Conservation (phyloP, 768 basidiomycete genomes). For the Mrakia frigida region DNA sequence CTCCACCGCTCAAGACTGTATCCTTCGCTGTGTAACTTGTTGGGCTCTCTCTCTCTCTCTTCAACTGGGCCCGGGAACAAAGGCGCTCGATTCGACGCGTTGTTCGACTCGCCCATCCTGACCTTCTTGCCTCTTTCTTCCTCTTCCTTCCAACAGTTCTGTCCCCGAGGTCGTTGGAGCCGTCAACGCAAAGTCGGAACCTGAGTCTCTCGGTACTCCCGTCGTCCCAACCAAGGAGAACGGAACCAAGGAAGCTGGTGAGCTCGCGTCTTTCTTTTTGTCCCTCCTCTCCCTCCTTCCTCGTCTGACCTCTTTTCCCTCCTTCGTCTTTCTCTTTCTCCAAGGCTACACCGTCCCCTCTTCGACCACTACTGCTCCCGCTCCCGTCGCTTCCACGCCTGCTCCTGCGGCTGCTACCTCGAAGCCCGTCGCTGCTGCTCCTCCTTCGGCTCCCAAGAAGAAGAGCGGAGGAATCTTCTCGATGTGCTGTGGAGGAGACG, state of each 20-base stretch:
- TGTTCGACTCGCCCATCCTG: neutral
- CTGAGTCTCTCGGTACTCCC: neutral
- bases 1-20: too few species aligned
- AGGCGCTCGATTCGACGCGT: neutral
- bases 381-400: neutral
- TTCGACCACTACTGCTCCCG: neutral
- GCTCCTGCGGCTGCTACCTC: neutral
- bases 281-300: neutral
- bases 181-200: neutral
- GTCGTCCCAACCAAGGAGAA: neutral
- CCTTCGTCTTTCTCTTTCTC: neutral
- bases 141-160: neutral
- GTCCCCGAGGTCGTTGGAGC: neutral
- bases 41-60: too few species aligned
- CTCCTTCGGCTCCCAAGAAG: slow-evolving; percentile 19
- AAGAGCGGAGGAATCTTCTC: slow-evolving; percentile 23
- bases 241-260: neutral
- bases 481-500: slow-evolving; percentile 29
- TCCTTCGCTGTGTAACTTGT: too few species aligned
- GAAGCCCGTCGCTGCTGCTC: neutral
- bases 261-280: neutral
- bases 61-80: too few species aligned
- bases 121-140: neutral
- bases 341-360: slow-evolving; percentile 22
- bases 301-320: neutral